Conservation (phyloP, 768 basidiomycete species). For the Russula sp. region DNA sequence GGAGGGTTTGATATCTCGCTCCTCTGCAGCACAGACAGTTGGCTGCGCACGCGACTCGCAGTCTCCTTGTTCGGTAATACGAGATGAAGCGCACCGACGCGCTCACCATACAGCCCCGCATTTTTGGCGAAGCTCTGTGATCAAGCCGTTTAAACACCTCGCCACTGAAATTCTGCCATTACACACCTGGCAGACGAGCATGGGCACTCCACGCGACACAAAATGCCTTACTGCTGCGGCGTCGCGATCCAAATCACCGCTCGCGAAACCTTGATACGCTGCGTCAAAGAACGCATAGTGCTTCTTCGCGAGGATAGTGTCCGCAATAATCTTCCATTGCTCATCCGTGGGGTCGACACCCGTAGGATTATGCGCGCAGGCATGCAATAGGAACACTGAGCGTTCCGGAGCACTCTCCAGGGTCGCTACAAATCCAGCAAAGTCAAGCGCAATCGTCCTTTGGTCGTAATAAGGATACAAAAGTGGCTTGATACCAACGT, state of each 20-base stretch:
- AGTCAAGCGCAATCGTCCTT: conserved; percentile 82
- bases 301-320: conserved; percentile 59
- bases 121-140: conserved; percentile 94
- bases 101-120: conserved; percentile 92
- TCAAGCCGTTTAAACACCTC: background rate
- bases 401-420: conserved; percentile 61
- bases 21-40: conserved; percentile 86
- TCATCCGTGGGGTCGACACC: conserved; percentile 88
- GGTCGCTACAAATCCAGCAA: conserved; percentile 54
- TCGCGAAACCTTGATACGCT: conserved; percentile 97
- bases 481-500: conserved; percentile 81
- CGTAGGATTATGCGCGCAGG: conserved; percentile 95
- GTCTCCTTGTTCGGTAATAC: conserved; percentile 59
- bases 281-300: conserved; percentile 94
- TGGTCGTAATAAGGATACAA: conserved; percentile 95
- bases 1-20: conserved; percentile 97
- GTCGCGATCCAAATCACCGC: conserved; percentile 85
- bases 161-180: background rate
- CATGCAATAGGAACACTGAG: conserved; percentile 87
- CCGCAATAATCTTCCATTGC: conserved; percentile 78
- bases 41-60: conserved; percentile 71
- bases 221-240: conserved; percentile 91
- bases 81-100: conserved; percentile 89
- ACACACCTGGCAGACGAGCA: conserved; percentile 84
- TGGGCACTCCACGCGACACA: conserved; percentile 61